These are phyloP conservation scores for Alternaria tenuissima DNA, from an alignment of 2,329 filamentous ascomycete genomes.

Conservation along the genomic window DNA sequence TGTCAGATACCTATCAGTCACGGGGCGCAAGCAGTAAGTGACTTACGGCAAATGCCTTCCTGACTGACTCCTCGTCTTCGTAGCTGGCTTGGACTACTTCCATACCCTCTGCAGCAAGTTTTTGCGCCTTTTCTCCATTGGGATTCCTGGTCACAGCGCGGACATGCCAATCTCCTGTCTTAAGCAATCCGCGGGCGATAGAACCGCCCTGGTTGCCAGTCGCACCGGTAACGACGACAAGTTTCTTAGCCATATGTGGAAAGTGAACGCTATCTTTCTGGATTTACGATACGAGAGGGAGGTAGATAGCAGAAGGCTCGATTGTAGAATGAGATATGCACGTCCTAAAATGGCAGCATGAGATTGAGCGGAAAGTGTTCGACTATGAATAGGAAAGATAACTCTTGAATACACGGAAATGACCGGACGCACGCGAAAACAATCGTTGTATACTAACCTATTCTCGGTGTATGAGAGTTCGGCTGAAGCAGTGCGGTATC, in stretches of 20 bases:
- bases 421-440: background rate
- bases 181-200: constrained; percentile 46
- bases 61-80: constrained; percentile 19
- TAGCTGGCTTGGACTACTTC: constrained; percentile 45
- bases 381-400: background rate
- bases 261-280: background rate
- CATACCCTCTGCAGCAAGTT: constrained; percentile 43
- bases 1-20: constrained; percentile 2
- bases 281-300: background rate
- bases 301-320: background rate
- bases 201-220: constrained; percentile 40
- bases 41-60: constrained; percentile 19
- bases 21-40: background rate
- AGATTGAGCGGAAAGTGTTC: background rate
- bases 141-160: constrained; percentile 57
- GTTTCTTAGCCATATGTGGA: constrained; percentile 41
- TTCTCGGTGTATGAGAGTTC: background rate
- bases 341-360: background rate
- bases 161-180: constrained; percentile 59
- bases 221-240: constrained; percentile 38
- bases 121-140: constrained; percentile 17
- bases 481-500: background rate
- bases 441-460: background rate
- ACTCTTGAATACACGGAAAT: background rate
- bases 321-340: background rate